Evolutionary conservation across 495 filamentous ascomycete genomes (phyloP).

Genomic region (Lasiosphaeris hirsuta): DNA sequence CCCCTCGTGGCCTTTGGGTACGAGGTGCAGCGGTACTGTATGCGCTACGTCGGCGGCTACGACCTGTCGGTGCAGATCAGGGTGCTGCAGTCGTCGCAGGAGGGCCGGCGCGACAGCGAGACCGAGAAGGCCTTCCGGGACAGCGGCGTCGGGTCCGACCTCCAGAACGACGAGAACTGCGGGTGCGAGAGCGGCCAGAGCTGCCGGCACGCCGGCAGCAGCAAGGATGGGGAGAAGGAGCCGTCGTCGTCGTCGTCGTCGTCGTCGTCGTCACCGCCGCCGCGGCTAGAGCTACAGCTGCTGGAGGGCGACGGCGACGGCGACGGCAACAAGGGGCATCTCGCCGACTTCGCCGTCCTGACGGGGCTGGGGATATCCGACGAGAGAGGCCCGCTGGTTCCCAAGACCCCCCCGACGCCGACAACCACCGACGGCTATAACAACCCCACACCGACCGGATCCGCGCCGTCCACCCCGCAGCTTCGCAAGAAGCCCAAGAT

Average conservation of each 20-base stretch:
- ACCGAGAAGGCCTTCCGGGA: background rate
- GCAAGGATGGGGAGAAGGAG: background rate
- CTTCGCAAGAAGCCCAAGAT: background rate
- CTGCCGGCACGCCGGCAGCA: constrained; percentile 5
- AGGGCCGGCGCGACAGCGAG: background rate
- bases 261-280: constrained; percentile 1
- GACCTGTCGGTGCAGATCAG: constrained; percentile 5
- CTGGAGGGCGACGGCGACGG: background rate
- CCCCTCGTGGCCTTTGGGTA: constrained; percentile 14
- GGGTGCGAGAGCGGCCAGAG: constrained; percentile 2
- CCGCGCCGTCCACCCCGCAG: background rate
- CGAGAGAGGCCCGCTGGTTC: background rate
- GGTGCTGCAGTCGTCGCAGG: background rate
- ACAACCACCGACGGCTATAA: background rate
- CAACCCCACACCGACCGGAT: background rate
- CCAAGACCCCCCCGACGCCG: background rate
- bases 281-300: background rate
- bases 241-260: background rate
- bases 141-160: constrained; percentile 7
- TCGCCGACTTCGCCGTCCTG: no score
- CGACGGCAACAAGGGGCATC: background rate
- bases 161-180: background rate
- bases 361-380: background rate
- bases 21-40: constrained; percentile 18
- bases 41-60: constrained; percentile 13